Conservation (phyloP, 2,329 filamentous ascomycete species). For the Alternaria ethzedia region DNA sequence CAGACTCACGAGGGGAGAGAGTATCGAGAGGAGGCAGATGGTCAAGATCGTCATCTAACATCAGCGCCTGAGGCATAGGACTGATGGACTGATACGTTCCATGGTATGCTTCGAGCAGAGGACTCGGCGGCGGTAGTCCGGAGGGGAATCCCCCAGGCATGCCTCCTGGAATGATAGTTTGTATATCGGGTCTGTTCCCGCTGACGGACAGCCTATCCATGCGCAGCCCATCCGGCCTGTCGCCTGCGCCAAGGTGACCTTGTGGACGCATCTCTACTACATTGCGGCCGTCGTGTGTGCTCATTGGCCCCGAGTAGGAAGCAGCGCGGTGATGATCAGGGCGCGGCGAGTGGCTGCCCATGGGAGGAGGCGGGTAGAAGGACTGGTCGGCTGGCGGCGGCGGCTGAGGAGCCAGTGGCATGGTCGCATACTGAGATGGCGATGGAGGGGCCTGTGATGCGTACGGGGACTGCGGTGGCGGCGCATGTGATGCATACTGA, state of each 20-base stretch:
- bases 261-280: conserved; percentile 53
- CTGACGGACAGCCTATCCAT: conserved; percentile 58
- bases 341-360: conserved; percentile 35
- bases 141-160: conserved; percentile 20
- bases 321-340: conserved; percentile 32
- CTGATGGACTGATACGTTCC: conserved; percentile 95
- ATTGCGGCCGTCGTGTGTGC: conserved; percentile 39
- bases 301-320: conserved; percentile 27
- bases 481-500: conserved; percentile 24
- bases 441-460: conserved; percentile 9
- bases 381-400: conserved; percentile 26
- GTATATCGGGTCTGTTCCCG: conserved; percentile 52
- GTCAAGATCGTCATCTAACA: conserved; percentile 63
- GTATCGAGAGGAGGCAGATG: conserved; percentile 46
- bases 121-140: conserved; percentile 72
- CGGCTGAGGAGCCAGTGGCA: conserved; percentile 32
- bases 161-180: conserved; percentile 44
- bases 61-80: conserved; percentile 84
- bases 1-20: conserved; percentile 40
- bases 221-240: conserved; percentile 47
- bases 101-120: conserved; percentile 87
- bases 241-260: conserved; percentile 35
- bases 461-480: conserved; percentile 14
- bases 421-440: conserved; percentile 28
- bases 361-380: conserved; percentile 39